phyloP scores from a whole-genome alignment of 2,329 filamentous ascomycete species.

The Sclerotinia nivalis region DNA sequence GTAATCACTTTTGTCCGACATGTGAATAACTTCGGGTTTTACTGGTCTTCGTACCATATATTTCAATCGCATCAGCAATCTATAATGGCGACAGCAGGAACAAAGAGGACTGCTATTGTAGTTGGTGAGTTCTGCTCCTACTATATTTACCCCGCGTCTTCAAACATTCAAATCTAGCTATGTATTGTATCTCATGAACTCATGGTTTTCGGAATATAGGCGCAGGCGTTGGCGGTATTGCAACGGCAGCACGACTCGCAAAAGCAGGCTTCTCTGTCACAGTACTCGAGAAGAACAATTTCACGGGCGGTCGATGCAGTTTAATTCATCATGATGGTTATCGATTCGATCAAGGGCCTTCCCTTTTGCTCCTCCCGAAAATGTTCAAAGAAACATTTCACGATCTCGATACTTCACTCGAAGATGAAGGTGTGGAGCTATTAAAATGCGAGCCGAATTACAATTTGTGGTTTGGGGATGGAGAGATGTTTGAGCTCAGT shows the following conservation, averaged over 20 bases:
- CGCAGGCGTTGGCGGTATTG: slow-evolving; percentile 70
- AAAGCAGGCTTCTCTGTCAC: slow-evolving; percentile 72
- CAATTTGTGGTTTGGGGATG: slow-evolving; percentile 71
- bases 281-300: slow-evolving; percentile 74
- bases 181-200: slow-evolving; percentile 2
- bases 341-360: slow-evolving; percentile 76
- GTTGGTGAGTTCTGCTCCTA: slow-evolving; percentile 47
- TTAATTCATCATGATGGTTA: slow-evolving; percentile 61
- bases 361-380: slow-evolving; percentile 68
- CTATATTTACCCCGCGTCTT: slow-evolving; percentile 3
- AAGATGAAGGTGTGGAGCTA: slow-evolving; percentile 65
- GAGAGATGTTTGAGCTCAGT: slow-evolving; percentile 61
- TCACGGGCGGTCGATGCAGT: slow-evolving; percentile 71
- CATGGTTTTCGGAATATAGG: slow-evolving; percentile 46
- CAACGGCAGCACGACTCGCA: slow-evolving; percentile 70
- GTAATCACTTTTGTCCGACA: slow-evolving; percentile 22
- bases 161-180: background rate
- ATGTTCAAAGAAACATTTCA: slow-evolving; percentile 69
- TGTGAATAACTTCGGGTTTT: slow-evolving; percentile 28
- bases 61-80: background rate
- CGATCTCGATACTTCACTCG: slow-evolving; percentile 67
- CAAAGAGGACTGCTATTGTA: slow-evolving; percentile 52
- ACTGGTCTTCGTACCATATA: slow-evolving; percentile 29
- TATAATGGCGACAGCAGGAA: slow-evolving; percentile 32
- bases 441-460: slow-evolving; percentile 76